Percentiles rank a stretch among this genome's conserved stretches.
phyloP scores from a whole-genome alignment of 1,284 basidiomycete genomes.

The Tremellales sp. region DNA sequence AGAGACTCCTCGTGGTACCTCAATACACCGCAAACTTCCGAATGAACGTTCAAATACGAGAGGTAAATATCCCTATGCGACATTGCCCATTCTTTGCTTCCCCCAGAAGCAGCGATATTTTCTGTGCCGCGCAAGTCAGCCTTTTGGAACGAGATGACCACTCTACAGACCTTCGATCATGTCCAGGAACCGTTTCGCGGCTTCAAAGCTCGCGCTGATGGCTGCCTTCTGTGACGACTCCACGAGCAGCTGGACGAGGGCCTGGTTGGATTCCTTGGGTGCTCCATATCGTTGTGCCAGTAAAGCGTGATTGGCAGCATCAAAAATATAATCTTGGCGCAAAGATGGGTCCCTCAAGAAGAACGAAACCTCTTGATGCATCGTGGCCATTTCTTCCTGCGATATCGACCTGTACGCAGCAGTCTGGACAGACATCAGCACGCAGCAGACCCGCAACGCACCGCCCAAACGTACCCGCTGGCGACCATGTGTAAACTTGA shows the following conservation, averaged over 20 bases:
- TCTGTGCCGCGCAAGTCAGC: constrained; percentile 4
- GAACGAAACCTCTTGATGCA: constrained; percentile 21
- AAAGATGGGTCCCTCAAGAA: constrained; percentile 18
- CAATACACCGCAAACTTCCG: constrained; percentile 25
- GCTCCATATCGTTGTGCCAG: constrained; percentile 12
- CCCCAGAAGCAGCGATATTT: constrained; percentile 21
- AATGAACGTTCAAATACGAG: constrained; percentile 14
- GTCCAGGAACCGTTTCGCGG: constrained; percentile 19
- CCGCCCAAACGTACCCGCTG: constrained; percentile 34
- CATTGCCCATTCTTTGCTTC: constrained; percentile 14
- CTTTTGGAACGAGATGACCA: constrained; percentile 1
- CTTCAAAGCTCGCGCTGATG: constrained; percentile 18
- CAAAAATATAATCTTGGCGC: constrained; percentile 29
- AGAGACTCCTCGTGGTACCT: constrained; percentile 18
- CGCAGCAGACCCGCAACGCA: too few species aligned
- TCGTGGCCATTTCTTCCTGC: constrained; percentile 6
- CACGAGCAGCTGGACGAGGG: constrained; percentile 18
- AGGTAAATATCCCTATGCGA: constrained; percentile 15
- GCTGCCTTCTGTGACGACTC: constrained; percentile 17
- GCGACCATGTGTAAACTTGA: constrained; percentile 38
- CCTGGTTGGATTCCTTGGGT: constrained; percentile 10
- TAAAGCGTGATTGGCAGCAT: constrained; percentile 32
- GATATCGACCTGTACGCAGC: constrained; percentile 32
- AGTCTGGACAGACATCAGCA: constrained; percentile 12
- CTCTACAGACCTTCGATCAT: constrained; percentile 16